Base-by-base conservation (phyloP, 108 stramenopile species). In the Discostella pseudostelligera region DNA sequence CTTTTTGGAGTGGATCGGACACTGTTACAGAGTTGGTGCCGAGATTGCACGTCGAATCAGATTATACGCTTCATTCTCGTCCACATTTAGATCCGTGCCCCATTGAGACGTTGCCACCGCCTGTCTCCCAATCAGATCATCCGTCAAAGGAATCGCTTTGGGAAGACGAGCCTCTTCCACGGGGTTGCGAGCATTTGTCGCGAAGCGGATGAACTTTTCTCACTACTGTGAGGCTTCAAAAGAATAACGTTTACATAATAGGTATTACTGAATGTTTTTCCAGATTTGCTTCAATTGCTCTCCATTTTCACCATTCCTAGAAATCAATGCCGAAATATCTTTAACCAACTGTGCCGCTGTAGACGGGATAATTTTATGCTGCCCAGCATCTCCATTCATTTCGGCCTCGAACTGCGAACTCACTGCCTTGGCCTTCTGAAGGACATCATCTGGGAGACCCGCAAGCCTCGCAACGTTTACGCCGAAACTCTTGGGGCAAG, bases 381-480 rank as follows among this genome's bases (percentile, higher is more conserved):
- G 45, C 26, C 49, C 56, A 55, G 60, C 37, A 22, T 78, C 59
- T 25, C 73, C 71, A 47, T 61, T 82, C 84, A 88, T 83, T 70
- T 93, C 87, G 35, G 77, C 77, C 63, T 96, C 93, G 69, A 98
- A 96, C 2, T 68, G 79, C 17, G 68, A 69, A 64, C 88, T 87
- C 39, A 90, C 77, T 21, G 70, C 68, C 56, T 84, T 86, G 10
- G 96, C 97, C 42, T 84, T 87, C 10, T 59, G 55, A 20, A 98
- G 67, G 22, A 99, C 96, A 65, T 93, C 93, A 40, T 93, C 79
- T 0, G 99, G 98, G n/a, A 99, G 84, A 25, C 85, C 85, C 0
- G 99, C 99, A 17, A 99, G 83, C 37, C 95, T 81, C 2, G 99
- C 99, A 14, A 99, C 98, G 68, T 99, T 99, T 54, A 99, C 92